Evolutionary conservation across 176 grass and related monocot genomes (phyloP).

Genomic region (Miscanthus lutarioriparius): DNA sequence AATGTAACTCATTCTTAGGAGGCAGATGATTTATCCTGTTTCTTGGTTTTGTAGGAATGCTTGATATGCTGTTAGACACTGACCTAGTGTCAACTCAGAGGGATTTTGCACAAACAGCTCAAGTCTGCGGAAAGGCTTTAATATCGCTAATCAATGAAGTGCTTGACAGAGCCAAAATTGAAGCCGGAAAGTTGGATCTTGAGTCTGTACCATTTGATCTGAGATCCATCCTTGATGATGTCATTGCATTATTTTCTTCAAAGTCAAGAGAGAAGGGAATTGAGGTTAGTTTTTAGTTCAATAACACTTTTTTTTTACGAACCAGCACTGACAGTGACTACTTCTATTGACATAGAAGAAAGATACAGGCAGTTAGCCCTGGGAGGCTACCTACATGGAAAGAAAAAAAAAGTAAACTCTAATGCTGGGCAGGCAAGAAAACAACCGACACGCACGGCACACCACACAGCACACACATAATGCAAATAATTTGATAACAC

Average conservation of each 20-base stretch:
- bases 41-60: constrained; percentile 67
- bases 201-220: constrained; percentile 85
- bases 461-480: background rate
- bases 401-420: background rate
- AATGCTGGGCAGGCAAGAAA: background rate
- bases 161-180: constrained; percentile 97
- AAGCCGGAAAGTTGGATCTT: constrained; percentile 82
- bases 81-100: constrained; percentile 71
- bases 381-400: background rate
- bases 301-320: background rate
- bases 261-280: constrained; percentile 81
- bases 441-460: background rate
- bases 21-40: constrained; percentile 9
- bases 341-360: background rate
- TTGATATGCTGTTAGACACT: constrained; percentile 96
- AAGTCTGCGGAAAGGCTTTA: constrained; percentile 82
- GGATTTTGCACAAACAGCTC: constrained; percentile 96
- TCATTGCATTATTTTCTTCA: constrained; percentile 78
- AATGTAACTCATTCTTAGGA: constrained; percentile 25
- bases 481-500: background rate
- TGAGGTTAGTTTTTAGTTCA: constrained; percentile 57
- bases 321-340: background rate
- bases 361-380: background rate
- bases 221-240: constrained; percentile 85
- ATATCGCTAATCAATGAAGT: constrained; percentile 97